phyloP scores from a whole-genome alignment of 306 rosid genomes.

The Prunus campanulata region DNA sequence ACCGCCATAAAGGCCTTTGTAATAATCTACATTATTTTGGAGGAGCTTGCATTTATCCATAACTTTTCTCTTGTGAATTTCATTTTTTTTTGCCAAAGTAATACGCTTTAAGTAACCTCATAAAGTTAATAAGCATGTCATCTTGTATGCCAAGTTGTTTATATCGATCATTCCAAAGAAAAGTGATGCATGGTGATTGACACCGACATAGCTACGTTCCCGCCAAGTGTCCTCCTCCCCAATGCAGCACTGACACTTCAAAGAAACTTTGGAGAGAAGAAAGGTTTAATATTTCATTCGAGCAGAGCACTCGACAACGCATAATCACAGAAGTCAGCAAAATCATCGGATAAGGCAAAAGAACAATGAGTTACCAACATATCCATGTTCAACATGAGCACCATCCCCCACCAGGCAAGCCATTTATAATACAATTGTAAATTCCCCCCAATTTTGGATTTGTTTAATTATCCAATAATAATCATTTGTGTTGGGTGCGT shows the following conservation, averaged over 20 bases:
- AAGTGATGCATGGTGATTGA: neutral
- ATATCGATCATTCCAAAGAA: neutral
- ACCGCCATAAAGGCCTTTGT: neutral
- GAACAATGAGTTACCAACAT: neutral
- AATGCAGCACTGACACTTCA: no score
- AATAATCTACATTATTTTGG: neutral
- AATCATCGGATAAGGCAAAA: neutral
- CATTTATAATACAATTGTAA: neutral
- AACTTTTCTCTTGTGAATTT: no score
- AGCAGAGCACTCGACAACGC: no score
- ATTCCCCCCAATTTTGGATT: neutral
- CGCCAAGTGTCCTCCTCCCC: neutral
- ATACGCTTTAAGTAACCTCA: no score
- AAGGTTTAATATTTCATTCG: no score
- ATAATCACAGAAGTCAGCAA: no score
- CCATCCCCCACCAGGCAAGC: neutral
- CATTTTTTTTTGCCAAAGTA: no score
- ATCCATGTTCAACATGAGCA: constrained; percentile 1
- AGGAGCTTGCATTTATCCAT: no score
- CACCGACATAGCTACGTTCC: neutral
- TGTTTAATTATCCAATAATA: neutral
- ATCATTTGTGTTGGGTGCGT: neutral
- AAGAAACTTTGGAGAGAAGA: no score
- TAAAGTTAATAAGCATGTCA: no score
- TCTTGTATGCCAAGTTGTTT: neutral